These are phyloP conservation scores for Cladosporium sphaerospermum DNA, from an alignment of 2,329 filamentous ascomycete genomes.

Conservation along the genomic window DNA sequence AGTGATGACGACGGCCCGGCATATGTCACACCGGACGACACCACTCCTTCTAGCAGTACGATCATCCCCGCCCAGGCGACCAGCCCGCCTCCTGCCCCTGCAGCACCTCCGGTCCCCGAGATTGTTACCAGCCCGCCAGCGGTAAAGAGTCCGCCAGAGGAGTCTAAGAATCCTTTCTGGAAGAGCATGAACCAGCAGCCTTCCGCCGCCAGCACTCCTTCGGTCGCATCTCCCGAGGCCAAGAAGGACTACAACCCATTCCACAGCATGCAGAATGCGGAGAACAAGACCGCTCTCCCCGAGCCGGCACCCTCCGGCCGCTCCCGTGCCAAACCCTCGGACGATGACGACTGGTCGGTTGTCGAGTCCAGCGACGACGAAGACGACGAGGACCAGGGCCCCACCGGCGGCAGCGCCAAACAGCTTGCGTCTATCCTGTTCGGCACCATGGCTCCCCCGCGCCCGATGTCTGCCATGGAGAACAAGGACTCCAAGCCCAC, in stretches of 20 bases:
- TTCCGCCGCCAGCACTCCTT: conserved; percentile 36
- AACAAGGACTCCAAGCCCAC: conserved; percentile 50
- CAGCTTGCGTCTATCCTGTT: conserved; percentile 93
- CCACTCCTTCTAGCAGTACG: conserved; percentile 53
- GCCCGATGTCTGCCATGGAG: conserved; percentile 70
- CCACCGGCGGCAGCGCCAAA: conserved; percentile 76
- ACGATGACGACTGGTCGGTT: conserved; percentile 74
- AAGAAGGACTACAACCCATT: conserved; percentile 86
- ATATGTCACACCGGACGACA: conserved; percentile 59
- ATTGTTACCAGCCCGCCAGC: conserved; percentile 13
- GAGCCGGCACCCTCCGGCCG: conserved; percentile 41
- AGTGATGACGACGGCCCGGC: conserved; percentile 71
- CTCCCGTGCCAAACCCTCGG: conserved; percentile 49
- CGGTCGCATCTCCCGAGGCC: conserved; percentile 33
- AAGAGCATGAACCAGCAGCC: conserved; percentile 70
- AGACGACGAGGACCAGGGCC: conserved; percentile 68
- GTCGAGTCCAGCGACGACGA: conserved; percentile 69
- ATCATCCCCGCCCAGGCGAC: conserved; percentile 43
- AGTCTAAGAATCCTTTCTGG: conserved; percentile 94
- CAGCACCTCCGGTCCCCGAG: conserved; percentile 43
- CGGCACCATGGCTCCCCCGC: conserved; percentile 90
- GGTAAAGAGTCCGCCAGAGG: conserved; percentile 42
- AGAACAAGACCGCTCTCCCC: conserved; percentile 49
- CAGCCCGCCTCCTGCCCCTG: conserved; percentile 39
- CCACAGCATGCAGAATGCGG: conserved; percentile 62